Evolutionary conservation across 768 basidiomycete genomes (phyloP).

Genomic region (Postia placenta): DNA sequence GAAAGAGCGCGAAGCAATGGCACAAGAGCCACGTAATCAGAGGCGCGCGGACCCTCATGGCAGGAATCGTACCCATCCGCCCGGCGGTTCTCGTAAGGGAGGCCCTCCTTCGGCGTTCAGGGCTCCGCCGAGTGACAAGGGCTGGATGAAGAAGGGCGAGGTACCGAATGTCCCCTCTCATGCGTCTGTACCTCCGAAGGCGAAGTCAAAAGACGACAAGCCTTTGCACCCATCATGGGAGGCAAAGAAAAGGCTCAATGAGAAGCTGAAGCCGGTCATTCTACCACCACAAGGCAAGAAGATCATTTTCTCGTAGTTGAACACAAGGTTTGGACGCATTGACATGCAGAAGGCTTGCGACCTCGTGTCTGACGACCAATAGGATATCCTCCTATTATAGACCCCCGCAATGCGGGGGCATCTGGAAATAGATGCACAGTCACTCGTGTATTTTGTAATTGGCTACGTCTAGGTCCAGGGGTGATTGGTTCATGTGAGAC

Average conservation of each 20-base stretch:
- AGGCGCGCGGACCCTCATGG: not conserved
- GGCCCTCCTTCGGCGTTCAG: not conserved
- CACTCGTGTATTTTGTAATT: too few relatives aligned
- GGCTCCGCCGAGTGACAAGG: not conserved
- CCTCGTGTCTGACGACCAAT: too few relatives aligned
- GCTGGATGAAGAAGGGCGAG: not conserved
- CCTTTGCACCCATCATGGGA: conserved; percentile 94
- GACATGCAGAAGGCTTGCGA: too few relatives aligned
- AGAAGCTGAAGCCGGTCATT: conserved; percentile 57
- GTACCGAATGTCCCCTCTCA: not conserved
- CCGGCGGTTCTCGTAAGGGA: not conserved
- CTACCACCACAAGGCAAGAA: conserved; percentile 77
- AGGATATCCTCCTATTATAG: too few relatives aligned
- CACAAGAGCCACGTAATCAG: conserved; percentile 3
- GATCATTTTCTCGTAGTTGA: conserved; percentile 53
- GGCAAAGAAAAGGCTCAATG: conserved; percentile 79
- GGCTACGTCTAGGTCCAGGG: too few relatives aligned
- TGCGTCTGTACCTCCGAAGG: conserved; percentile 1
- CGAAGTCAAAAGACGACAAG: conserved; percentile 24
- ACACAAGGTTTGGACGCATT: too few relatives aligned
- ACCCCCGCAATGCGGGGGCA: too few relatives aligned
- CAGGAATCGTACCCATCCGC: not conserved
- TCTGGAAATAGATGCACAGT: too few relatives aligned
- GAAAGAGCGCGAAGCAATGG: conserved; percentile 34
- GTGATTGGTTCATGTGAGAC: too few relatives aligned